Base-by-base conservation (phyloP, 108 stramenopile species). In the Stephanodiscus triporus region DNA sequence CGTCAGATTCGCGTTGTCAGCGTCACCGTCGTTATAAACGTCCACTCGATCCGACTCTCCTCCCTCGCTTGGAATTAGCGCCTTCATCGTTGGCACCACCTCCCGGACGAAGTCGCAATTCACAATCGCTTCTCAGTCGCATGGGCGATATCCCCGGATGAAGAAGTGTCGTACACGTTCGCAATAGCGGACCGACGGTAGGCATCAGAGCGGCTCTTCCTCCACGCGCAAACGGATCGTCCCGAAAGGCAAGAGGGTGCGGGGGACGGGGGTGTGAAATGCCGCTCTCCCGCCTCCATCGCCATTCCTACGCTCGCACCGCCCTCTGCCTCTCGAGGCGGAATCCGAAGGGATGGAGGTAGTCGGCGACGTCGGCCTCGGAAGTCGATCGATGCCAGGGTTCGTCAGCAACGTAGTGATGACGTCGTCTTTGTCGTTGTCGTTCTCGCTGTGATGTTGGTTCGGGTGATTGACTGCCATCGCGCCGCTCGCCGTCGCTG, bases 161-260 rank as follows among this genome's bases (percentile, higher is more conserved):
- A 10, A 67, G 62, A 10, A 83, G 37, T 27, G 78, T 61, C 5
- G 76, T 55, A 38, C 54, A 75, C 2, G 82, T 76, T 17, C 82
- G 78, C 26, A 83, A 26, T 9, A 83, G 66, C 16, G 82, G 82
- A 26, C 78, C 82, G 11, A 80, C 60, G 43, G 76, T 83, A 47
- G 62, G 57, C 1, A 76, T 13, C 13, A 83, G 60, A 27, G n/a
- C n/a, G 47, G 40, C 36, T 57, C 74, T 9, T 76, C 38, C 29
- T 69, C 29, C 36, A 80, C 66, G 69, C 49, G 56, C 20, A 83
- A 57, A 22, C 64, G 68, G 20, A 83, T 51, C 17, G 24, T 24
- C 1, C 8, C 14, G 14, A 36, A 3, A 14, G 34, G 27, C 5
- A 30, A 43, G 65, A 49, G 20, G 47, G 4, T 26, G 22, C 17